phyloP scores from a whole-genome alignment of 2,329 filamentous ascomycete genomes.

The Aureobasidium sp. region DNA sequence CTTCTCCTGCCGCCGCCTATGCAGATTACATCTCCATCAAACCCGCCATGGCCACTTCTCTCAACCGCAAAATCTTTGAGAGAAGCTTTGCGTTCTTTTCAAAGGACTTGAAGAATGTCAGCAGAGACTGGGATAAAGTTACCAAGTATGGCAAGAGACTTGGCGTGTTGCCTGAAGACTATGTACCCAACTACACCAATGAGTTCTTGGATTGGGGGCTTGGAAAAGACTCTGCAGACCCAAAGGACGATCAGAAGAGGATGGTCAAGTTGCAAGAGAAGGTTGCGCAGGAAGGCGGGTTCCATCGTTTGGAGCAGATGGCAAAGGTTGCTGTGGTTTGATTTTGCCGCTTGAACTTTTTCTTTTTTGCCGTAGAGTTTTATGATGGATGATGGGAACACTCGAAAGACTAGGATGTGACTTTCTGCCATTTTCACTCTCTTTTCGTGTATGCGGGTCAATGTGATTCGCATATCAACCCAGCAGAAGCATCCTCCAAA shows the following conservation, averaged over 20 bases:
- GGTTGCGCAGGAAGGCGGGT: slow-evolving; percentile 60
- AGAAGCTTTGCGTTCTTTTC: slow-evolving; percentile 72
- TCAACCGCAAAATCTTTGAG: slow-evolving; percentile 76
- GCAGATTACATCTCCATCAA: slow-evolving; percentile 66
- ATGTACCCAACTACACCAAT: slow-evolving; percentile 70
- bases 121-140: slow-evolving; percentile 70
- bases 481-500: too few relatives aligned
- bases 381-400: neutral
- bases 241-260: slow-evolving; percentile 64
- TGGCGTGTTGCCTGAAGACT: slow-evolving; percentile 56
- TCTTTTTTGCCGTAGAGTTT: neutral
- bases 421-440: too few relatives aligned
- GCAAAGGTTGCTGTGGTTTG: neutral
- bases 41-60: slow-evolving; percentile 57
- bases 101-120: slow-evolving; percentile 65
- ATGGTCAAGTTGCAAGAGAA: slow-evolving; percentile 64
- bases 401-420: too few relatives aligned
- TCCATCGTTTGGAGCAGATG: slow-evolving; percentile 25
- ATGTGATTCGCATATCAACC: too few relatives aligned
- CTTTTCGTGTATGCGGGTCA: too few relatives aligned
- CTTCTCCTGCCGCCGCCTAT: slow-evolving; percentile 57
- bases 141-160: slow-evolving; percentile 69
- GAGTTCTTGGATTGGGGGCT: slow-evolving; percentile 60
- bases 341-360: neutral
- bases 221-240: slow-evolving; percentile 59